Conservation (phyloP, 2,329 filamentous ascomycete genomes). For the Ceratocystiopsis sp. region DNA sequence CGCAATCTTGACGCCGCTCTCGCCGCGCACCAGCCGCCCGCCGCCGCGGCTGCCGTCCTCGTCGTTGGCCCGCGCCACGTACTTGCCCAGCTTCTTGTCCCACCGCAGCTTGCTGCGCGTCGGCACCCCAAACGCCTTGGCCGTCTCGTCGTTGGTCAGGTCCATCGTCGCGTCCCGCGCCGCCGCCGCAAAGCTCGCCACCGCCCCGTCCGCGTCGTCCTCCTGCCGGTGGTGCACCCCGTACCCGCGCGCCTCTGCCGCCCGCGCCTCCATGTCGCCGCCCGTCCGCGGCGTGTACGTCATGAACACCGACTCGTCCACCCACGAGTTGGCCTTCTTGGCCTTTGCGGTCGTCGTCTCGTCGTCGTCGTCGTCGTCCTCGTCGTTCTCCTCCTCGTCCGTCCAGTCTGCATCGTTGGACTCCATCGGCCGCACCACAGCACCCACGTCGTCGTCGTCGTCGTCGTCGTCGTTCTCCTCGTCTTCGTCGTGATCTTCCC, state of each 20-base stretch:
- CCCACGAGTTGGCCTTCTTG: slow-evolving; percentile 38
- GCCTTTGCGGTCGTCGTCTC: slow-evolving; percentile 21
- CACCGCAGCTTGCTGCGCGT: slow-evolving; percentile 68
- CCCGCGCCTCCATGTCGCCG: slow-evolving; percentile 27
- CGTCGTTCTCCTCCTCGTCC: slow-evolving; percentile 22
- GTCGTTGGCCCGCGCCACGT: slow-evolving; percentile 81
- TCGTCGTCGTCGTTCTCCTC: slow-evolving; percentile 36
- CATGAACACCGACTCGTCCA: slow-evolving; percentile 90
- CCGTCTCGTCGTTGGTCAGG: slow-evolving; percentile 71
- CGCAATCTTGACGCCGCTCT: slow-evolving; percentile 90
- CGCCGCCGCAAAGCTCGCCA: slow-evolving; percentile 64
- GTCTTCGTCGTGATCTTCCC: slow-evolving; percentile 35
- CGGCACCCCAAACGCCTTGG: slow-evolving; percentile 62
- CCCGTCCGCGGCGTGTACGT: slow-evolving; percentile 71
- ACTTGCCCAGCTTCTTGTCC: slow-evolving; percentile 95
- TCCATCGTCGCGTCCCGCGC: slow-evolving; percentile 87
- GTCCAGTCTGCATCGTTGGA: neutral
- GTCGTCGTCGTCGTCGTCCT: slow-evolving; percentile 54
- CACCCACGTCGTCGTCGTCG: slow-evolving; percentile 17
- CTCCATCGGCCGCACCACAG: neutral
- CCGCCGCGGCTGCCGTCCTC: slow-evolving; percentile 61
- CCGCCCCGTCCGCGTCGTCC: slow-evolving; percentile 41
- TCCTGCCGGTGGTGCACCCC: slow-evolving; percentile 46
- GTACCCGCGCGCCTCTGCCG: slow-evolving; percentile 81
- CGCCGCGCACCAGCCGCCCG: slow-evolving; percentile 59